Base-by-base conservation (phyloP, 2,329 filamentous ascomycete species). In the Acrodontium crateriforme region DNA sequence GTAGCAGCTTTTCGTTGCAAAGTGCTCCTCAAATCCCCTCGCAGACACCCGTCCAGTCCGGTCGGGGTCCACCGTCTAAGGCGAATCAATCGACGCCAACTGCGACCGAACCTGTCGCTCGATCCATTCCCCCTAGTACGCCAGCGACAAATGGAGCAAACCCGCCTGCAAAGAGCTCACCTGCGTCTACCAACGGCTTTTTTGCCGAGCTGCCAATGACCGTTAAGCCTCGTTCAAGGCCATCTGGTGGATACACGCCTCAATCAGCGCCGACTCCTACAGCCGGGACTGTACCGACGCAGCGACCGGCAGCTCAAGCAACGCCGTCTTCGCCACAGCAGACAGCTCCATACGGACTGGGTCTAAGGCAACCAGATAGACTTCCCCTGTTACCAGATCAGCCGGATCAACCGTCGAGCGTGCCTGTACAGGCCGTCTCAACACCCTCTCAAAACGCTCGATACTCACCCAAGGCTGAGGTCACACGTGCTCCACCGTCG, bases 121-220 rank as follows among this genome's bases (percentile, higher is more conserved):
- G n/a, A n/a, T n/a, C n/a, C n/a, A n/a, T n/a, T n/a, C n/a, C n/a
- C n/a, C n/a, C n/a, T n/a, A n/a, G n/a, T n/a, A 21, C 31, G 5
- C 31, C 36, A 15, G 30, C 30, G 25, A 34, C 41, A 9, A 35
- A 19, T 12, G 33, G 32, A 20, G 27, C 24, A 9, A 29, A n/a
- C n/a, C n/a, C 30, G 6, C 27, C 38, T 17, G 35, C 40, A 7
- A 37, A 39, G 22, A 18, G 33, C n/a, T n/a, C n/a, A n/a, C n/a
- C n/a, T n/a, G n/a, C n/a, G n/a, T n/a, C n/a, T n/a, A n/a, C n/a
- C n/a, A n/a, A n/a, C n/a, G n/a, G n/a, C 8, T 65, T 66, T 43
- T 65, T 66, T 30, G 61, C 53, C 12, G 62, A 66, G 32, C 44
- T 66, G 4, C 62, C 62, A 12, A 40, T 63, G 8, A 49, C 52